phyloP scores from a whole-genome alignment of 345 rosid genomes.

The Physaria fendleri region DNA sequence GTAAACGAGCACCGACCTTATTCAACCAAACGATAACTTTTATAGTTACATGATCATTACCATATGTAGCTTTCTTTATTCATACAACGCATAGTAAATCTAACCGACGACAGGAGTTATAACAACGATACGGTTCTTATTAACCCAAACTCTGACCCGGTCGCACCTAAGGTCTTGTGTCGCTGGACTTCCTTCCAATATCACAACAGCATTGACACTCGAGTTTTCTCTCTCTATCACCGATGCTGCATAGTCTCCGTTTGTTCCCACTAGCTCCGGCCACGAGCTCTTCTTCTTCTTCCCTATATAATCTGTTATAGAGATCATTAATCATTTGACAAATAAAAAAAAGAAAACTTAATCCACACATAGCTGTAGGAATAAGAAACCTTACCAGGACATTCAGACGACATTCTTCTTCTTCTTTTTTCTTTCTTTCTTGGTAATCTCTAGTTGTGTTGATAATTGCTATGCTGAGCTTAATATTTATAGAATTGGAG shows the following conservation, averaged over 20 bases:
- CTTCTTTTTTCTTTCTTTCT: no score
- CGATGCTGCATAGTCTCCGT: constrained; percentile 22
- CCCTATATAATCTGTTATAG: no score
- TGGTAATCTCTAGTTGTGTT: no score
- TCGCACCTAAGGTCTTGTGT: constrained; percentile 21
- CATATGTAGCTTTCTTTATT: no score
- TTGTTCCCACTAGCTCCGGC: constrained; percentile 29
- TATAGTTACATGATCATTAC: not conserved
- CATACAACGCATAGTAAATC: not conserved
- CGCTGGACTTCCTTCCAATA: constrained; percentile 17
- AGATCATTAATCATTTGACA: no score
- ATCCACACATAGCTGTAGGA: no score
- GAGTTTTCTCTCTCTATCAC: constrained; percentile 24
- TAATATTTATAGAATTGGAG: no score
- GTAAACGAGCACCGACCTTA: not conserved
- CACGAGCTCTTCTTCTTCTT: constrained; percentile 26
- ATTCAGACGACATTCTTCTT: no score
- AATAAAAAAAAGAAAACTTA: no score
- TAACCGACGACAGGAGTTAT: constrained; percentile 17
- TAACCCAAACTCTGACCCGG: constrained; percentile 31
- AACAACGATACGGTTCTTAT: constrained; percentile 15
- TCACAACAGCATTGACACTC: constrained; percentile 1
- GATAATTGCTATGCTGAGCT: no score
- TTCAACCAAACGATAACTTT: not conserved
- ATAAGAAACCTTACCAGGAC: no score